Evolutionary conservation across 306 rosid genomes (phyloP), one percentile per base, ranked within the genome.

Genomic region (Sechiopsis laciniata): DNA sequence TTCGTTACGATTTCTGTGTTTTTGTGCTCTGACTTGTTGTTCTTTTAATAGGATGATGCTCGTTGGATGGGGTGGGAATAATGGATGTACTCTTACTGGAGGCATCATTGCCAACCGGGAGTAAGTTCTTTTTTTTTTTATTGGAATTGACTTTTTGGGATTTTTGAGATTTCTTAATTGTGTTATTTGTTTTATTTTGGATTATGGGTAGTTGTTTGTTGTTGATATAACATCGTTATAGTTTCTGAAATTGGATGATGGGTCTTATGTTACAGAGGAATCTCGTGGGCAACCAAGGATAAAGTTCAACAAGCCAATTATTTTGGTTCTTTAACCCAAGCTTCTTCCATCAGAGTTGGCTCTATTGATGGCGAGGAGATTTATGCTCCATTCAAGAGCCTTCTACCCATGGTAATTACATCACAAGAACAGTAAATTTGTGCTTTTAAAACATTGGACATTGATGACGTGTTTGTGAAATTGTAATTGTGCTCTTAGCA

Each of bases 211-310:
- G 20, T 55, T n/a, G 59, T 56, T 20, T 56, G 16, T 40, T 19
- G n/a, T 24, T 20, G 51, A 24, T 20, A 57, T 74, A 66, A 32
- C n/a, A 60, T 8, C 12, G 20, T 32, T 46, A 5, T 54, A 48
- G 9, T 35, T 52, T 35, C 55, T 55, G 21, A 21, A 70, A 62
- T 55, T 26, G 69, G 76, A 40, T 63, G 7, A 14, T 78, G 78
- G 52, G 16, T 65, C 8, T 1, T 67, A 46, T 78, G 29, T 26
- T 1, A 64, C 77, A 94, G 99, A 86, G 99, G 99, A 5, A 94
- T 94, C 72, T 94, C 99, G 42, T 94, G 99, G 99, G 97, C 97
- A 60, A 94, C 97, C 14, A 94, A 94, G 78, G 99, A 94, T 75
- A 94, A 89, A 75, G 92, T 94, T 74, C 96, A 94, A 63, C 97